phyloP scores from a whole-genome alignment of 331 rosid genomes.

The Malus hybrid region DNA sequence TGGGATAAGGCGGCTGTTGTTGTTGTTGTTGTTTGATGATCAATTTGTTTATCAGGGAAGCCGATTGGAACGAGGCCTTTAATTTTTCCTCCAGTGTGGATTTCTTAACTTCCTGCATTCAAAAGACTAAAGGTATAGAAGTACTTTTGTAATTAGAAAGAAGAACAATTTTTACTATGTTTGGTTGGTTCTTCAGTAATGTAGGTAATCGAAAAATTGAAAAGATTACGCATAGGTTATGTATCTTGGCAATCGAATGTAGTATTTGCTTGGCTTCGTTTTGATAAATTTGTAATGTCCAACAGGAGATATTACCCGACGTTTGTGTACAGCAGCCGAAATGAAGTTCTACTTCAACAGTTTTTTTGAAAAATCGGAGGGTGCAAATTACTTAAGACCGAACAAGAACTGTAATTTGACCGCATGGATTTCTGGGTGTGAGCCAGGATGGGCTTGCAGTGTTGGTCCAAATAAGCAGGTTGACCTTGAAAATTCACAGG shows the following conservation, averaged over 20 bases:
- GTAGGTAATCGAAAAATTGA: neutral
- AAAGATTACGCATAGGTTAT: neutral
- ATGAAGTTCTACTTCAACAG: conserved; percentile 56
- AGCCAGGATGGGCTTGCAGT: conserved; percentile 98
- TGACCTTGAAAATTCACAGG: conserved; percentile 51
- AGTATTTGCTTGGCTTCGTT: neutral
- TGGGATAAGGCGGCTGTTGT: no score
- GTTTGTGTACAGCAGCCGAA: conserved; percentile 88
- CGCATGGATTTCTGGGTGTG: conserved; percentile 88
- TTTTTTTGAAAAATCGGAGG: conserved; percentile 37
- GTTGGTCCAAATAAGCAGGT: conserved; percentile 36
- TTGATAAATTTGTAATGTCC: conserved; percentile 16
- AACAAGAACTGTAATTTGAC: conserved; percentile 88
- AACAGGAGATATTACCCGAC: conserved; percentile 63
- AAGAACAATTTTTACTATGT: neutral
- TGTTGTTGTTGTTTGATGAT: neutral
- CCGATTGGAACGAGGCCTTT: conserved; percentile 87
- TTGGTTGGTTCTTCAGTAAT: neutral
- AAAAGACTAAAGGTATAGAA: conserved; percentile 53
- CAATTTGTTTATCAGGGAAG: conserved; percentile 50
- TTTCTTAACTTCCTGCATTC: conserved; percentile 77
- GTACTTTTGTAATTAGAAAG: neutral
- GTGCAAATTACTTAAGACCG: conserved; percentile 59
- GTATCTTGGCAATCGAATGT: neutral
- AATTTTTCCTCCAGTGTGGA: conserved; percentile 67